Evolutionary conservation across 2,329 filamentous ascomycete species (phyloP).

Genomic region (Alternaria arbusti): DNA sequence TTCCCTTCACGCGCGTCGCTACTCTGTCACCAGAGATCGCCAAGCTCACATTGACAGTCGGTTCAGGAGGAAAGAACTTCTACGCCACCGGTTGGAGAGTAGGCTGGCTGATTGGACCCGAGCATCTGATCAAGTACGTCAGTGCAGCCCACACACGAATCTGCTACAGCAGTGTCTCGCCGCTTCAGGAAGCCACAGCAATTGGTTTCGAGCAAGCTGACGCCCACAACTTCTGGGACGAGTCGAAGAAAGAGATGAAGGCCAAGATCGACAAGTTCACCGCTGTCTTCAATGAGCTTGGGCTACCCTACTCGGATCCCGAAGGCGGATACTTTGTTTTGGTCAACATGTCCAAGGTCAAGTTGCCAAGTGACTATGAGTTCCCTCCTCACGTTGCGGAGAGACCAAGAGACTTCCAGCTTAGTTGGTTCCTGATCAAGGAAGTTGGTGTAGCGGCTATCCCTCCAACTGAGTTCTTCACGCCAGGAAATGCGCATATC

Average conservation of each 20-base stretch:
- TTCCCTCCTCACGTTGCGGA: slow-evolving; percentile 89
- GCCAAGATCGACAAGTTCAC: slow-evolving; percentile 88
- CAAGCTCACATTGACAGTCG: slow-evolving; percentile 87
- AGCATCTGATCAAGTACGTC: slow-evolving; percentile 88
- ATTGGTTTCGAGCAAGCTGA: slow-evolving; percentile 94
- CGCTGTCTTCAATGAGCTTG: slow-evolving; percentile 60
- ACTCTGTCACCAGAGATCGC: slow-evolving; percentile 91
- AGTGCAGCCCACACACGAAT: slow-evolving; percentile 93
- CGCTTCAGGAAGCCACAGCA: slow-evolving; percentile 91
- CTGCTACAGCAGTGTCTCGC: slow-evolving; percentile 92
- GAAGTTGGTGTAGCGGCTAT: slow-evolving; percentile 96
- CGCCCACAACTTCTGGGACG: slow-evolving; percentile 82
- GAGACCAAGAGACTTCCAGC: slow-evolving; percentile 89
- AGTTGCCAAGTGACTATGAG: slow-evolving; percentile 80
- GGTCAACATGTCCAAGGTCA: slow-evolving; percentile 88
- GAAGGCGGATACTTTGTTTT: slow-evolving; percentile 98
- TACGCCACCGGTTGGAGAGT: slow-evolving; percentile 98
- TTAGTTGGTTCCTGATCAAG: slow-evolving; percentile 95
- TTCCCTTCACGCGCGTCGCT: slow-evolving; percentile 90
- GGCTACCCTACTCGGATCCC: slow-evolving; percentile 77
- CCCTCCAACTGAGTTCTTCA: slow-evolving; percentile 97
- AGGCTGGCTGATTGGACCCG: slow-evolving; percentile 89
- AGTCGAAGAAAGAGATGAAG: slow-evolving; percentile 85
- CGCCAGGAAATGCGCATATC: slow-evolving; percentile 78
- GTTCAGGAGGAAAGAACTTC: slow-evolving; percentile 97